Conservation (phyloP, 2,329 filamentous ascomycete species). For the Trematosphaeria pertusa region DNA sequence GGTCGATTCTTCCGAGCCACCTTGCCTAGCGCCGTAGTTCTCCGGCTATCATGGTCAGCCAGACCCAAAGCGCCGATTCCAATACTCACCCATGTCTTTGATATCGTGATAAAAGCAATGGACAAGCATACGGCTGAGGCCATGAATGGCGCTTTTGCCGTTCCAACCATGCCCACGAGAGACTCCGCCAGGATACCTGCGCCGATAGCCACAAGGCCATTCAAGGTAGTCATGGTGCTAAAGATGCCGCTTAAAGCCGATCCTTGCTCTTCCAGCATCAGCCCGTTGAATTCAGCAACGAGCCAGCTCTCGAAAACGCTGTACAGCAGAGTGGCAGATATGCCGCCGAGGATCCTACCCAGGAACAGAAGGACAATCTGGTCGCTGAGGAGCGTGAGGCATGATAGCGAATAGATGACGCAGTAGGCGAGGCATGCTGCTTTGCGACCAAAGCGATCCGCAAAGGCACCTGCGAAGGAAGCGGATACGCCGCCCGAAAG, state of each 20-base stretch:
- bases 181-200: constrained; percentile 61
- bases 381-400: constrained; percentile 59
- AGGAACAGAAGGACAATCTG: constrained; percentile 57
- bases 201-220: constrained; percentile 58
- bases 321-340: constrained; percentile 65
- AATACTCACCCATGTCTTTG: constrained; percentile 56
- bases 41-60: constrained; percentile 50
- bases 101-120: constrained; percentile 56
- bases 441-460: constrained; percentile 60
- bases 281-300: constrained; percentile 62
- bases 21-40: constrained; percentile 54
- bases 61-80: neutral
- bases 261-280: constrained; percentile 52
- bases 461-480: constrained; percentile 56
- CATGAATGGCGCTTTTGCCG: constrained; percentile 61
- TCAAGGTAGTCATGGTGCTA: constrained; percentile 60
- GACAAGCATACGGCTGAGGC: constrained; percentile 54
- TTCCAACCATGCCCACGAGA: constrained; percentile 57
- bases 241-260: constrained; percentile 60
- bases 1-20: constrained; percentile 24
- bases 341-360: constrained; percentile 62
- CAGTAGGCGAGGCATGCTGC: constrained; percentile 64
- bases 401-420: constrained; percentile 60
- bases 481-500: constrained; percentile 58
- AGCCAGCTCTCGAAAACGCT: constrained; percentile 69